Conservation (phyloP, 129 eudicot species). For the Tanacetum coccineum region DNA sequence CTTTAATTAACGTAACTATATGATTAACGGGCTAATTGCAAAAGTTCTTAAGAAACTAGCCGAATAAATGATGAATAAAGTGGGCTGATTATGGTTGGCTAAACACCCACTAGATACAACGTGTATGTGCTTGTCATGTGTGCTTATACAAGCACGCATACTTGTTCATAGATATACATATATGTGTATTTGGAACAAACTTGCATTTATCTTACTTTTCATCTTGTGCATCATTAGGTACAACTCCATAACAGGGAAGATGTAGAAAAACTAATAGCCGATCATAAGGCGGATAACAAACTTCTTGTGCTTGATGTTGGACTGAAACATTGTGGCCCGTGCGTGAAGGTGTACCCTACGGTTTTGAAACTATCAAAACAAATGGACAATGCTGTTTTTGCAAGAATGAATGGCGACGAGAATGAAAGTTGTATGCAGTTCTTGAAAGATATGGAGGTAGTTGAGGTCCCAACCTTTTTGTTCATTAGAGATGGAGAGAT, state of each 20-base stretch:
- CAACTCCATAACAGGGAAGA: constrained; percentile 79
- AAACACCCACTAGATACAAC: no score
- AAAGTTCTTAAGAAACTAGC: no score
- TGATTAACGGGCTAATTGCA: no score
- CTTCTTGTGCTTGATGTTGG: constrained; percentile 84
- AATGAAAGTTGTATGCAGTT: constrained; percentile 89
- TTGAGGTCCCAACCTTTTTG: constrained; percentile 94
- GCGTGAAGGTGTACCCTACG: constrained; percentile 95
- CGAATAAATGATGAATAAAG: no score
- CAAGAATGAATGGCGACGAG: constrained; percentile 95
- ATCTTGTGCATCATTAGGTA: constrained; percentile 17
- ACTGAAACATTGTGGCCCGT: constrained; percentile 93
- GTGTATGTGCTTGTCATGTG: no score
- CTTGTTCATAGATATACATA: no score
- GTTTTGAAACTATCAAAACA: constrained; percentile 76
- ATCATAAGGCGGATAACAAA: constrained; percentile 50
- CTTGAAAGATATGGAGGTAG: constrained; percentile 80
- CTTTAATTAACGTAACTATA: no score
- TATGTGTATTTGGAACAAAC: not conserved
- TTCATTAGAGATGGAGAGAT: constrained; percentile 90
- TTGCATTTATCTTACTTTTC: not conserved
- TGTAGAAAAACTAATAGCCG: constrained; percentile 60
- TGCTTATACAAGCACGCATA: no score
- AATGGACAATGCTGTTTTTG: constrained; percentile 78
- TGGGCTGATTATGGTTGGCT: no score